A percentile compares a stretch with the other conserved stretches of the same genome.
Conservation (phyloP, 176 grass and related monocot species). For the bread wheat (Triticum aestivum) region DNA sequence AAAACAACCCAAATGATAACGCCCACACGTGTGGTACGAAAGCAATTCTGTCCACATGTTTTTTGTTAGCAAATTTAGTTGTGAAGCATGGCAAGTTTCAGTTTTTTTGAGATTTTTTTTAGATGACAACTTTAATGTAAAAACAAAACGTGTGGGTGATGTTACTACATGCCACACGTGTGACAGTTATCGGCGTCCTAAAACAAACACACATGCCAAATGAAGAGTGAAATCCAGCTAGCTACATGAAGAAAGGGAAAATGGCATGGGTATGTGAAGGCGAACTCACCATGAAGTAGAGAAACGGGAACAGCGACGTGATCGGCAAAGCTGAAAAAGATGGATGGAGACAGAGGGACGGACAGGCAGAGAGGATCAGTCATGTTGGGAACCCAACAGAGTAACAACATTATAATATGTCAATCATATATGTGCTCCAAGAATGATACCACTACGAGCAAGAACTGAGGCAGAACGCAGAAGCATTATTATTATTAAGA, state of each 20-base stretch:
- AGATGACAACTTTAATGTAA: too few relatives aligned
- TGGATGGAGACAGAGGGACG: not conserved
- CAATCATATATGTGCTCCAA: too few relatives aligned
- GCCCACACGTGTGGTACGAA: too few relatives aligned
- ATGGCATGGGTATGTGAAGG: not conserved
- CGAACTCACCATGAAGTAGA: constrained; percentile 90
- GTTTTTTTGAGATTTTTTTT: too few relatives aligned
- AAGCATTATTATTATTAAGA: not conserved
- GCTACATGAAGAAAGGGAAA: not conserved
- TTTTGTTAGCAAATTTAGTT: too few relatives aligned
- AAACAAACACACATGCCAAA: too few relatives aligned
- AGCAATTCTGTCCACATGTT: too few relatives aligned
- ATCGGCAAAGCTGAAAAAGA: constrained; percentile 70
- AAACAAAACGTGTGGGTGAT: too few relatives aligned
- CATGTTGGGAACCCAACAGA: not conserved
- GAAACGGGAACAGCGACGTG: constrained; percentile 66
- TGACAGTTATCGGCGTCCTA: too few relatives aligned
- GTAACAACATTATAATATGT: not conserved
- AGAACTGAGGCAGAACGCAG: not conserved
- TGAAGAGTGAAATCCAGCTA: not conserved
- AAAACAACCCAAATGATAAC: too few relatives aligned
- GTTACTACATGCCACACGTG: too few relatives aligned
- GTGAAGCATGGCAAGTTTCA: too few relatives aligned
- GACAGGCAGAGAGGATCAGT: not conserved
- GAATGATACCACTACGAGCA: not conserved